phyloP scores from a whole-genome alignment of 2,329 filamentous ascomycete genomes.

The Coniochaeta ligniaria region DNA sequence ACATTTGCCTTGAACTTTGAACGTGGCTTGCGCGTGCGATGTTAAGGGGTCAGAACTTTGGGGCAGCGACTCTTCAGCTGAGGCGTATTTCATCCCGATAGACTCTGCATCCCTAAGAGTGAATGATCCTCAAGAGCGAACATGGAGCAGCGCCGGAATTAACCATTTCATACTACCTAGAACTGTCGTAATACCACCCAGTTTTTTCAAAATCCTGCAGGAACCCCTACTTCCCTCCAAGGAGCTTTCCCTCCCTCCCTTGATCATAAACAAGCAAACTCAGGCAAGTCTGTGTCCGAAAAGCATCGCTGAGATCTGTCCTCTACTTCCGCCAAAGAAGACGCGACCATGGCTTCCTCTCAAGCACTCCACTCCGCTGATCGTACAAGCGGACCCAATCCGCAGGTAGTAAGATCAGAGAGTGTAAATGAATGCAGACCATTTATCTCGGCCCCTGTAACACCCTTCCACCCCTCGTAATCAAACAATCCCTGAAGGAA shows the following conservation, averaged over 20 bases:
- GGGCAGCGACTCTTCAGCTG: neutral
- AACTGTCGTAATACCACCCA: neutral
- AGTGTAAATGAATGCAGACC: neutral
- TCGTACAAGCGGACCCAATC: neutral
- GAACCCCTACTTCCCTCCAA: neutral
- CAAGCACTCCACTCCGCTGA: neutral
- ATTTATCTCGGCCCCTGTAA: neutral
- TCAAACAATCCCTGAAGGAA: neutral
- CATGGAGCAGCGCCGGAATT: neutral
- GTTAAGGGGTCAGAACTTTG: neutral
- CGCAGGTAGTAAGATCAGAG: neutral
- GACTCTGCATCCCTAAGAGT: neutral
- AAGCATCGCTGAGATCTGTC: neutral
- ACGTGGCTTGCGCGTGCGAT: neutral
- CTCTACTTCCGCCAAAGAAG: neutral
- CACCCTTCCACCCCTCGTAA: neutral
- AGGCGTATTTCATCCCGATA: neutral
- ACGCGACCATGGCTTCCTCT: neutral
- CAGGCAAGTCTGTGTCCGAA: neutral
- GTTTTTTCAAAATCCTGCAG: neutral
- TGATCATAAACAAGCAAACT: neutral
- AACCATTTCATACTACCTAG: neutral
- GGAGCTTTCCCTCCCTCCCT: neutral
- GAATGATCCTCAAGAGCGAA: neutral
- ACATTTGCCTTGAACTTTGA: too few relatives aligned